A percentile compares a stretch with the other conserved stretches of the same genome.
Evolutionary conservation across 768 basidiomycete species (phyloP).

Genomic region (Daedalea quercina): DNA sequence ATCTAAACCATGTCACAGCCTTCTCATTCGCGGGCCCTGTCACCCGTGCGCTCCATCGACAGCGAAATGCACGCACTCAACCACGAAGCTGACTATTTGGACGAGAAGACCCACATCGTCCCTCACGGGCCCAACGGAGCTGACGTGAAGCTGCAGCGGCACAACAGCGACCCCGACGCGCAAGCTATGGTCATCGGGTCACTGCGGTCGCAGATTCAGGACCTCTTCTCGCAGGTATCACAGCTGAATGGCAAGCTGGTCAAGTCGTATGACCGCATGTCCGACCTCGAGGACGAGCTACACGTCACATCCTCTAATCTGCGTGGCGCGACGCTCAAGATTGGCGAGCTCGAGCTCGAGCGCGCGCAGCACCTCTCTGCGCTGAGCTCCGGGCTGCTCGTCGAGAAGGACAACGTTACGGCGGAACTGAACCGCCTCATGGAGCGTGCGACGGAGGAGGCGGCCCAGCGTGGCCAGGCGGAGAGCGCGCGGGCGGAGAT

Average conservation of each 20-base stretch:
- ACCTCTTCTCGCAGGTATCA: slow-evolving; percentile 84
- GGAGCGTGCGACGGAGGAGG: slow-evolving; percentile 93
- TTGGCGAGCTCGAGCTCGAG: slow-evolving; percentile 79
- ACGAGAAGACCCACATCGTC: slow-evolving; percentile 14
- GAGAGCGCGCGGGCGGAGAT: slow-evolving; percentile 78
- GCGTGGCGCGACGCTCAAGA: slow-evolving; percentile 54
- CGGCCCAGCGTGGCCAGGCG: slow-evolving; percentile 83
- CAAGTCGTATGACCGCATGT: slow-evolving; percentile 83
- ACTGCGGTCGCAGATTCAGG: slow-evolving; percentile 74
- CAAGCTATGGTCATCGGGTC: slow-evolving; percentile 80
- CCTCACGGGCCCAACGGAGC: slow-evolving; percentile 12
- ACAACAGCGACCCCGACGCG: slow-evolving; percentile 44
- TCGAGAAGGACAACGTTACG: slow-evolving; percentile 88
- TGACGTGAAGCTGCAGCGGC: slow-evolving; percentile 12
- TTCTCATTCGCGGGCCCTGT: slow-evolving; percentile 5
- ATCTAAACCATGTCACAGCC: not conserved
- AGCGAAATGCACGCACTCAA: slow-evolving; percentile 18
- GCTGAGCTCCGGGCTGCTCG: slow-evolving; percentile 84
- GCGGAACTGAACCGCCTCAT: slow-evolving; percentile 88
- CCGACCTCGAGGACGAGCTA: slow-evolving; percentile 86
- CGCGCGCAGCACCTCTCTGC: slow-evolving; percentile 83
- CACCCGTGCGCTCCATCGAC: slow-evolving; percentile 13
- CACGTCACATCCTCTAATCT: slow-evolving; percentile 58
- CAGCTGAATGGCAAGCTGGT: slow-evolving; percentile 92
- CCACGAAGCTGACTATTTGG: slow-evolving; percentile 15